These are phyloP conservation scores for Cupressus sempervirens DNA, from an alignment of 75 land plant species.

Conservation along the genomic window DNA sequence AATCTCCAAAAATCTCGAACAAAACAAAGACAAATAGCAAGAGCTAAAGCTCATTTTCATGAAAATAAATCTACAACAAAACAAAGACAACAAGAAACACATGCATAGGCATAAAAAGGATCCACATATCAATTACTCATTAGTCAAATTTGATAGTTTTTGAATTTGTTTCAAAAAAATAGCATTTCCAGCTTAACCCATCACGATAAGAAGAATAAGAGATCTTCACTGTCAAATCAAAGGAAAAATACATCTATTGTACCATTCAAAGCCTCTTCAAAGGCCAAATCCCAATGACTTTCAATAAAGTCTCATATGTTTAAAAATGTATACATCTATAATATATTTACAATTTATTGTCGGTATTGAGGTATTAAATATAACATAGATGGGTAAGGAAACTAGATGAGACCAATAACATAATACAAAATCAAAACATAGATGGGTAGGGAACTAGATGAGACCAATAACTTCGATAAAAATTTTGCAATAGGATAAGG, in stretches of 20 bases:
- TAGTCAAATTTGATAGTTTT: neutral
- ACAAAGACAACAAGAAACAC: neutral
- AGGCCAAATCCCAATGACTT: neutral
- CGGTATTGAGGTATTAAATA: too few relatives aligned
- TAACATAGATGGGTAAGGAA: too few relatives aligned
- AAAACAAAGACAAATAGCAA: constrained; percentile 48
- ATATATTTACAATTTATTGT: too few relatives aligned
- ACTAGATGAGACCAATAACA: too few relatives aligned
- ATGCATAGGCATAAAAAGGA: neutral
- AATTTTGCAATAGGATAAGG: too few relatives aligned
- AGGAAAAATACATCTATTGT: neutral
- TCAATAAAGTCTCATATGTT: neutral
- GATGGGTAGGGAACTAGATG: too few relatives aligned
- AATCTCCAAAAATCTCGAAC: too few relatives aligned
- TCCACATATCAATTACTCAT: neutral
- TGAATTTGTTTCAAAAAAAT: neutral
- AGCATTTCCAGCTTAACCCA: neutral
- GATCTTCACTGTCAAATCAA: neutral
- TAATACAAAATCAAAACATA: too few relatives aligned
- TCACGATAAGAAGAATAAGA: neutral
- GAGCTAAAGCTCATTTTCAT: constrained; percentile 57
- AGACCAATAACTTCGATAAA: too few relatives aligned
- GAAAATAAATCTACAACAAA: constrained; percentile 39
- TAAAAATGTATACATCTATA: too few relatives aligned
- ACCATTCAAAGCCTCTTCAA: neutral